These are phyloP conservation scores for Blastobotrys malaysiensis DNA, from an alignment of 1,139 yeast genomes.

Conservation along the genomic window DNA sequence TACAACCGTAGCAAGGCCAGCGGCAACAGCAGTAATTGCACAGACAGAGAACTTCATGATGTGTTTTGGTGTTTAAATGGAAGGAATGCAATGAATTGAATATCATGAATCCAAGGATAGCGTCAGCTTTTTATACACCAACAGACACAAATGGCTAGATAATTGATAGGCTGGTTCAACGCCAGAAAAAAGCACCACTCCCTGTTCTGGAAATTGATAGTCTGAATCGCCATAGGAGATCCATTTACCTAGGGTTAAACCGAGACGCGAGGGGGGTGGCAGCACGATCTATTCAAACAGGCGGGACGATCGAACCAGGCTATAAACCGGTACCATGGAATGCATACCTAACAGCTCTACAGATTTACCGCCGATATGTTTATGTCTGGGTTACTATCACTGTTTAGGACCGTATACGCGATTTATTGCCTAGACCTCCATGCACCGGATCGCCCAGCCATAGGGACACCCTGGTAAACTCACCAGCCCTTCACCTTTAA, in stretches of 20 bases:
- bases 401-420: no score
- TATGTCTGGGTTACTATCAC: neutral
- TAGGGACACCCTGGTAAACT: no score
- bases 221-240: neutral
- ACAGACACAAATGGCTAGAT: neutral
- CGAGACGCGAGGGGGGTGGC: neutral
- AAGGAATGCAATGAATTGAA: neutral
- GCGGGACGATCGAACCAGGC: neutral
- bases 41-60: slow-evolving; percentile 1
- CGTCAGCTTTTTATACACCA: neutral
- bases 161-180: neutral
- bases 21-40: slow-evolving; percentile 2
- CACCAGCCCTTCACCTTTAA: no score
- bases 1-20: neutral
- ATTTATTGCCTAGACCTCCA: no score
- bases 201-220: neutral
- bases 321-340: neutral
- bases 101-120: neutral
- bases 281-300: neutral
- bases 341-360: neutral
- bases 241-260: neutral
- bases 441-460: no score
- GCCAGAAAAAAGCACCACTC: neutral
- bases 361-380: neutral
- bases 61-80: neutral